These are phyloP conservation scores for Quercus aquifolioides DNA, from an alignment of 306 rosid species.

Conservation along the genomic window DNA sequence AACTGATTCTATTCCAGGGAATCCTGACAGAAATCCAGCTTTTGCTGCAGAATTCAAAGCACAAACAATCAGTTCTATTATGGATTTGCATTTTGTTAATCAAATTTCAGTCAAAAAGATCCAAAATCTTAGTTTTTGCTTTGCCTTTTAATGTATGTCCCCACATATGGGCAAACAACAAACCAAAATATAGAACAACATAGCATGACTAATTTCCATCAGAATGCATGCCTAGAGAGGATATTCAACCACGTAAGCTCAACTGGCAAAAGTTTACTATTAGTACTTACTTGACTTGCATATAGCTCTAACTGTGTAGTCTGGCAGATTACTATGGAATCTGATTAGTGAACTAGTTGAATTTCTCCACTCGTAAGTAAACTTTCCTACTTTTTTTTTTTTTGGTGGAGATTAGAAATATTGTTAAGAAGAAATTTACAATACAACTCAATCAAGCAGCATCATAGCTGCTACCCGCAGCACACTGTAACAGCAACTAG, in stretches of 20 bases:
- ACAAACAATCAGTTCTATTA: background rate
- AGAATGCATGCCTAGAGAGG: background rate
- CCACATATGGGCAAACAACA: background rate
- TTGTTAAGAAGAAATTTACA: too few species aligned
- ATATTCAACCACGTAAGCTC: background rate
- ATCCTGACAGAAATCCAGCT: conserved; percentile 90
- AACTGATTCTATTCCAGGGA: conserved; percentile 75
- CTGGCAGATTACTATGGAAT: background rate
- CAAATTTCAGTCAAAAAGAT: background rate
- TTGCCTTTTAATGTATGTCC: background rate
- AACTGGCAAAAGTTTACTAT: background rate
- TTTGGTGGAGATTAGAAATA: too few species aligned
- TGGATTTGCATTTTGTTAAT: background rate
- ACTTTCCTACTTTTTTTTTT: background rate
- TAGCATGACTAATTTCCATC: background rate
- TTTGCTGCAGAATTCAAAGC: conserved; percentile 45
- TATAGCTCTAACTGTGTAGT: background rate
- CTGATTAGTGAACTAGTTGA: background rate
- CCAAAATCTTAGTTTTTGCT: background rate
- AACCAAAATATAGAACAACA: background rate
- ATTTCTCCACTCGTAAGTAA: background rate
- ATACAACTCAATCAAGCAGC: too few species aligned
- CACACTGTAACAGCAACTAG: too few species aligned
- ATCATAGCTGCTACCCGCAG: too few species aligned
- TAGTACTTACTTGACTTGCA: background rate